Conservation (phyloP, 1,139 yeast species). For the Insectozyma bohioensis region DNA sequence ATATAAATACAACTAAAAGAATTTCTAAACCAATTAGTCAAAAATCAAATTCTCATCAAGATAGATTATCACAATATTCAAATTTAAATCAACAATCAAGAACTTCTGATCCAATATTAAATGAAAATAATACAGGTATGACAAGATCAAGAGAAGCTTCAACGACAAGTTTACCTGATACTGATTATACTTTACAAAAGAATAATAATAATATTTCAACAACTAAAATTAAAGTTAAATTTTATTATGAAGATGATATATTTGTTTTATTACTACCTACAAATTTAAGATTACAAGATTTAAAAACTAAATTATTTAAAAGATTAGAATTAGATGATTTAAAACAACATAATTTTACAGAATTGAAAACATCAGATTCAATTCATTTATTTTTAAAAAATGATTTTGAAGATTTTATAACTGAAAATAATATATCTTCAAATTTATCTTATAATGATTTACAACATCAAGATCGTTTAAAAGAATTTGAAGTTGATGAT, state of each 20-base stretch:
- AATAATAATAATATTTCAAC: conserved; percentile 8
- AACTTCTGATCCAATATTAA: conserved; percentile 22
- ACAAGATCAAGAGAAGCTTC: conserved; percentile 15
- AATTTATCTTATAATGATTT: conserved; percentile 25
- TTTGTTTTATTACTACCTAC: conserved; percentile 80
- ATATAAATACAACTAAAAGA: conserved; percentile 20
- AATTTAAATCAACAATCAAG: conserved; percentile 12
- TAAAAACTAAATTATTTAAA: conserved; percentile 63
- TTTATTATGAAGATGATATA: conserved; percentile 85
- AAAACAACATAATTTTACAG: conserved; percentile 16
- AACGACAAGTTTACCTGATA: conserved; percentile 8
- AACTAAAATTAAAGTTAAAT: conserved; percentile 66
- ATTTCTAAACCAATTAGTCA: conserved; percentile 41
- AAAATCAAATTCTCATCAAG: conserved; percentile 44
- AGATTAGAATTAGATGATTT: conserved; percentile 45
- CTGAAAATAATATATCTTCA: conserved; percentile 31
- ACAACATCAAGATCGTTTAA: conserved; percentile 22
- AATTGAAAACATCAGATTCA: conserved; percentile 15
- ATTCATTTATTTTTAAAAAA: conserved; percentile 39
- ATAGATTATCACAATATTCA: conserved; percentile 45
- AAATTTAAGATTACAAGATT: conserved; percentile 56
- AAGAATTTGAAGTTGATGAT: conserved; percentile 38
- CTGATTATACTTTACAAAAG: neutral
- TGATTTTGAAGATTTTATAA: conserved; percentile 42
- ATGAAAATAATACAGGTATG: conserved; percentile 25